Conservation (phyloP, 306 rosid species). For the Chamaecrista fasciculata region DNA sequence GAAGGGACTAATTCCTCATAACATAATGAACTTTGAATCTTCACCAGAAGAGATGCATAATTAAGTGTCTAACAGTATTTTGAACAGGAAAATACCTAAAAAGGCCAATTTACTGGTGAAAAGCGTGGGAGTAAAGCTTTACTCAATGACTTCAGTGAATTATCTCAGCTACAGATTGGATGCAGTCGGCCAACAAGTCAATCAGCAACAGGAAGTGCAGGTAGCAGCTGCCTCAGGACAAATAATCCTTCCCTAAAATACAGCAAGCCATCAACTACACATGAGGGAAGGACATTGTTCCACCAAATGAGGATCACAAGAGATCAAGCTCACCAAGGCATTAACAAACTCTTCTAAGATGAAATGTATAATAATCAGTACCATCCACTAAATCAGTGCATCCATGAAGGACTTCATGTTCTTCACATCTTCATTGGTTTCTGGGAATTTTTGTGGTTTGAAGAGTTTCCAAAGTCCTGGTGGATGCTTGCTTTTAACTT, state of each 20-base stretch:
- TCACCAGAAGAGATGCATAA: no score
- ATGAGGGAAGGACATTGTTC: background rate
- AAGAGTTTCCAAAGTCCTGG: conserved; percentile 77
- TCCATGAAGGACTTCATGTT: conserved; percentile 69
- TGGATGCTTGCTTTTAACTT: conserved; percentile 55
- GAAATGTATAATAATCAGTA: background rate
- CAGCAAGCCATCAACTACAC: background rate
- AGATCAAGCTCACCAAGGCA: background rate
- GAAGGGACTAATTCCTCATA: no score
- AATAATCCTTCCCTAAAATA: background rate
- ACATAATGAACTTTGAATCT: no score
- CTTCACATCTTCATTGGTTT: conserved; percentile 50
- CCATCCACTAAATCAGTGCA: conserved; percentile 41
- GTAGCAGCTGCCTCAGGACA: background rate
- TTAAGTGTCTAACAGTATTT: no score
- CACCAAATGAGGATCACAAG: background rate
- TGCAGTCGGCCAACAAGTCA: background rate
- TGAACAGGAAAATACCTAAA: no score
- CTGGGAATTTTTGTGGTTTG: conserved; percentile 50
- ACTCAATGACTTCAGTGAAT: background rate
- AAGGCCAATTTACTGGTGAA: background rate
- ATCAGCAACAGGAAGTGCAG: background rate
- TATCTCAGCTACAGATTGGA: background rate
- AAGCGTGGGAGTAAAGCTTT: background rate
- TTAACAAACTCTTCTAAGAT: background rate